Evolutionary conservation across 2,329 filamentous ascomycete species (phyloP), one percentile per base, ranked within the genome.

Genomic region (Ploettnerulaceae sp.): DNA sequence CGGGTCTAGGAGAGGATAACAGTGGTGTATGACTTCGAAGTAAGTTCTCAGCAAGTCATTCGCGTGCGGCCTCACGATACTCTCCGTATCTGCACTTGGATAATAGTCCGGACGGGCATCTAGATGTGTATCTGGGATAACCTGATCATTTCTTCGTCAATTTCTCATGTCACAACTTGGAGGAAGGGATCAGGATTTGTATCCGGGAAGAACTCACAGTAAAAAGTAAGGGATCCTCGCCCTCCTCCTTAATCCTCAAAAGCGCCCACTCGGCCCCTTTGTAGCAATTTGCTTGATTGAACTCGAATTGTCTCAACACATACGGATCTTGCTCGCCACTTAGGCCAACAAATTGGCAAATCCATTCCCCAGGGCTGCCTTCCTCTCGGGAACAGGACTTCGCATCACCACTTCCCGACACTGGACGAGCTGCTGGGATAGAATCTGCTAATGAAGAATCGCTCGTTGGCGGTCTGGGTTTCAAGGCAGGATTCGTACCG

Each of bases 321-420:
- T 53, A 57, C 3, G 56, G 56, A 45, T 60, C 57, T 32, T 58
- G 57, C 45, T 60, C 57, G 31, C 57, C 55, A 48, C 56, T 58
- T 17, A 57, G 41, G 3, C 57, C 57, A 8, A 58, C 57, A 34
- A 58, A 56, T 17, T 60, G 56, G 33, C 53, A 57, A 38, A 55
- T 53, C 53, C 53, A 56, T 38, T 55, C 54, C 5, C 22, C 37
- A 20, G n/a, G n/a, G 25, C 24, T 33, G 18, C 17, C 9, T 22
- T 43, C 3, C 22, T 25, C 32, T 18, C n/a, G n/a, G 28, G 34
- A 2, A 21, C 20, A 34, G 17, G 15, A 12, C 17, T 20, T 14
- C 7, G 35, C 24, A 28, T 8, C 26, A 5, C 21, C 24, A 7
- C 7, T 29, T 17, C 24, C 34, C 17, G 21, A 17, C 24, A 32